These are phyloP conservation scores for Cymbopogon flexuosus DNA, from an alignment of 202 grass and related monocot genomes.

Conservation along the genomic window DNA sequence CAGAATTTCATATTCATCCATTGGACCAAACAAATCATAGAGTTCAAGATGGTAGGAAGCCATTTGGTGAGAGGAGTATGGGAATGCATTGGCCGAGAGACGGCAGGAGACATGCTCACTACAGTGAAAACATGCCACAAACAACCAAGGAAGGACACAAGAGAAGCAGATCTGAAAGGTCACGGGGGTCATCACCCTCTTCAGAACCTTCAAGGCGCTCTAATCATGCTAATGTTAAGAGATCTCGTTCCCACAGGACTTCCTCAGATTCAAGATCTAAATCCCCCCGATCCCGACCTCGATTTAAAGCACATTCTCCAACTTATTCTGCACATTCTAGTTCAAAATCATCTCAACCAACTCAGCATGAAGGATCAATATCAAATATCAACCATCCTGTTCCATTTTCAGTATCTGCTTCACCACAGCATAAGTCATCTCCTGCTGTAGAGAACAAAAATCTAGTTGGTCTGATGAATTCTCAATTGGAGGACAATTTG, in stretches of 20 bases:
- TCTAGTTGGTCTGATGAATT: neutral
- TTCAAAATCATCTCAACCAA: slow-evolving; percentile 48
- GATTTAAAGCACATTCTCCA: slow-evolving; percentile 4
- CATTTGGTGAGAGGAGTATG: slow-evolving; percentile 28
- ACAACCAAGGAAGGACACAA: slow-evolving; percentile 6
- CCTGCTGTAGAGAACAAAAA: slow-evolving; percentile 17
- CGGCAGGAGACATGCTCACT: neutral
- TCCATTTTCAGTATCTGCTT: slow-evolving; percentile 34
- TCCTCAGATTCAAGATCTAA: slow-evolving; percentile 26
- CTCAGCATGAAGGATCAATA: slow-evolving; percentile 28
- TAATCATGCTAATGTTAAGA: neutral
- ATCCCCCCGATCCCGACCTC: neutral
- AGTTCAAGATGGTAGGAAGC: slow-evolving; percentile 29
- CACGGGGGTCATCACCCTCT: slow-evolving; percentile 24
- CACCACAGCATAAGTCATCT: slow-evolving; percentile 28
- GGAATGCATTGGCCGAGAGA: slow-evolving; percentile 5
- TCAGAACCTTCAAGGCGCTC: slow-evolving; percentile 32
- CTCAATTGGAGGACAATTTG: slow-evolving; percentile 1
- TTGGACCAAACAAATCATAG: slow-evolving; percentile 7
- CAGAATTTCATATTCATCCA: slow-evolving; percentile 31
- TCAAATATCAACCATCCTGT: slow-evolving; percentile 32
- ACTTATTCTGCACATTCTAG: slow-evolving; percentile 50
- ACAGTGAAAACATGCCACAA: slow-evolving; percentile 22
- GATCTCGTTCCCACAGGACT: slow-evolving; percentile 5
- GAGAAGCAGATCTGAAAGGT: slow-evolving; percentile 41